phyloP scores from a whole-genome alignment of 768 basidiomycete genomes.

The Podaxis carcinomalis region DNA sequence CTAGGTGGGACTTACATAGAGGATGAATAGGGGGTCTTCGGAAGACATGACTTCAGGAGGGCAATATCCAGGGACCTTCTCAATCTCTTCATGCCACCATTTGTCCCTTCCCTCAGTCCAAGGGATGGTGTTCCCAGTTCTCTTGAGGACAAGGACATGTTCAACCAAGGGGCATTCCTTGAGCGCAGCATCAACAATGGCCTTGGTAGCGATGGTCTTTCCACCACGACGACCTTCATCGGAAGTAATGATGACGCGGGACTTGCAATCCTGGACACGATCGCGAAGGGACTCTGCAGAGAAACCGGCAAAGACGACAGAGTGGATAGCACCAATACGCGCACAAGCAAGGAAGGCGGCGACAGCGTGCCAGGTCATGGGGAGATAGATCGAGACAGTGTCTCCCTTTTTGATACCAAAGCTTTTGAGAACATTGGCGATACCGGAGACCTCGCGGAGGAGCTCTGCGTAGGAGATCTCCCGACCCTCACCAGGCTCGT shows the following conservation, averaged over 20 bases:
- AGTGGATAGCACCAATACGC: constrained; percentile 94
- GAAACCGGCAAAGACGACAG: constrained; percentile 97
- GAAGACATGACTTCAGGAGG: constrained; percentile 81
- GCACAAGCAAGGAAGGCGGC: constrained; percentile 98
- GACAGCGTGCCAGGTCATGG: constrained; percentile 94
- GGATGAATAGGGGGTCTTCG: constrained; percentile 98
- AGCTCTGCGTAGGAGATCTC: constrained; percentile 81
- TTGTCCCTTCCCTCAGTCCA: constrained; percentile 83
- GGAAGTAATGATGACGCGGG: constrained; percentile 88
- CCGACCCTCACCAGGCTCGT: constrained; percentile 81
- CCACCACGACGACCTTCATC: constrained; percentile 95
- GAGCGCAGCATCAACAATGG: constrained; percentile 89
- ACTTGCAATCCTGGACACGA: constrained; percentile 84
- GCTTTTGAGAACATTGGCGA: constrained; percentile 89
- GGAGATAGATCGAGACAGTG: constrained; percentile 88
- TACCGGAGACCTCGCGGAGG: constrained; percentile 79
- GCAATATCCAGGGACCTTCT: constrained; percentile 83
- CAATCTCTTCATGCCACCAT: constrained; percentile 96
- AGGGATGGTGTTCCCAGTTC: constrained; percentile 80
- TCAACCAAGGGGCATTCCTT: constrained; percentile 81
- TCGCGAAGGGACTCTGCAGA: constrained; percentile 92
- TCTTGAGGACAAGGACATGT: constrained; percentile 83
- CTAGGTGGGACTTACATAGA: constrained; percentile 67
- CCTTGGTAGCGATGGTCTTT: constrained; percentile 91
- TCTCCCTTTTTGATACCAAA: constrained; percentile 95